A percentile compares a stretch with the other conserved stretches of the same genome.
Conservation (phyloP, 768 basidiomycete species). For the Mrakia blollopis region DNA sequence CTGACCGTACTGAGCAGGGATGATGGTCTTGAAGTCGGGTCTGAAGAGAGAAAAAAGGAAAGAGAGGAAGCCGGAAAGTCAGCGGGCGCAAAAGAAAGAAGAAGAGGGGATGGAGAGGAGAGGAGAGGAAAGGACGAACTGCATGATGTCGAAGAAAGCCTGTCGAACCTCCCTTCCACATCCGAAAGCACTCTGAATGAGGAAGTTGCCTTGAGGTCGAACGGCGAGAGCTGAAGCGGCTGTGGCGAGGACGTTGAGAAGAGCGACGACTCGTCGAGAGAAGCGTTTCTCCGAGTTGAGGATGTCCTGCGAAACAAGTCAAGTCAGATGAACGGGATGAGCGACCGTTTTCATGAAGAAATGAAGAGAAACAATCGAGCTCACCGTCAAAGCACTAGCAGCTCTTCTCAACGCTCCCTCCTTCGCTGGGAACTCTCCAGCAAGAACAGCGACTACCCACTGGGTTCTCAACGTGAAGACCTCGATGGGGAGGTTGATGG, state of each 20-base stretch:
- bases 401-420: conserved; percentile 7
- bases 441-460: conserved; percentile 15
- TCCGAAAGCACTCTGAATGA: conserved; percentile 6
- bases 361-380: background rate
- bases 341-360: too few relatives aligned
- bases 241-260: conserved; percentile 10
- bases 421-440: conserved; percentile 11
- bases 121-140: background rate
- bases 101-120: too few relatives aligned
- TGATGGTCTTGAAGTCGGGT: conserved; percentile 12
- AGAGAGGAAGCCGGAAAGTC: too few relatives aligned
- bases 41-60: background rate
- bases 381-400: background rate
- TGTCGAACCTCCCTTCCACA: conserved; percentile 13
- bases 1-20: background rate
- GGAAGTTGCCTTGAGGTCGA: conserved; percentile 17
- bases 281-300: conserved; percentile 12
- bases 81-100: background rate
- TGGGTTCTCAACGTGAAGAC: background rate
- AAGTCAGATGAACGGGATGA: background rate
- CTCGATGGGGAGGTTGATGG: background rate
- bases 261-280: conserved; percentile 7
- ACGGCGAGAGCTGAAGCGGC: background rate
- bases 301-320: conserved; percentile 3
- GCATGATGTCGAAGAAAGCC: conserved; percentile 14